phyloP scores from a whole-genome alignment of 208 protist species.

The Crithidia mellificae region DNA sequence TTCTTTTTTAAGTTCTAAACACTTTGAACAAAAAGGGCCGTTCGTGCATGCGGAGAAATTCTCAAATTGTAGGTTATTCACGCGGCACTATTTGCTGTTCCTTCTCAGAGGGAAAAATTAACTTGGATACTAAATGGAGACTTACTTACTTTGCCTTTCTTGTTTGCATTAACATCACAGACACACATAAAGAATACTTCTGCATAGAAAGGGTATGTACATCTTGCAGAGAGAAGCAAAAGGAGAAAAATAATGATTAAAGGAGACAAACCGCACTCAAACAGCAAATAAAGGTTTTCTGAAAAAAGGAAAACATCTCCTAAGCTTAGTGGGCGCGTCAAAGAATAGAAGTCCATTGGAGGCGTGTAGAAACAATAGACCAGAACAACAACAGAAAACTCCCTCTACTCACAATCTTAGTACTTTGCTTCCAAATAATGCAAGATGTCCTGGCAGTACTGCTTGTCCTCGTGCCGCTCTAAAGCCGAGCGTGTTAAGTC shows the following conservation, averaged over 20 bases:
- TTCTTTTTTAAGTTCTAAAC: too few relatives aligned
- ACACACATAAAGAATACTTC: not conserved
- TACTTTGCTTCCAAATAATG: slow-evolving; percentile 46
- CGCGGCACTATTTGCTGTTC: too few relatives aligned
- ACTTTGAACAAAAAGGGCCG: too few relatives aligned
- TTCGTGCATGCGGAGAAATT: too few relatives aligned
- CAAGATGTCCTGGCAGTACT: slow-evolving; percentile 53
- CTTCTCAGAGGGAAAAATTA: too few relatives aligned
- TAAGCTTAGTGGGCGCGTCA: too few relatives aligned
- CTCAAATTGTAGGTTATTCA: too few relatives aligned
- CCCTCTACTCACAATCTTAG: slow-evolving; percentile 3
- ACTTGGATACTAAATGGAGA: too few relatives aligned
- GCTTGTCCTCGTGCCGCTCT: slow-evolving; percentile 52
- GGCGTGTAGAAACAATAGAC: not conserved
- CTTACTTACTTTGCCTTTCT: not conserved
- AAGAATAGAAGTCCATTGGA: not conserved
- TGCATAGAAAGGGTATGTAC: slow-evolving; percentile 3
- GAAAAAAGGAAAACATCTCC: not conserved
- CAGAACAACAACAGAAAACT: not conserved
- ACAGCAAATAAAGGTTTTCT: not conserved
- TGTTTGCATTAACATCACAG: not conserved
- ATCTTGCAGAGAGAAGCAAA: not conserved
- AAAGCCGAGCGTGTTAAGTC: slow-evolving; percentile 52
- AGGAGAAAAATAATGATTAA: slow-evolving; percentile 2
- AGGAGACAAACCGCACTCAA: slow-evolving; percentile 19